Evolutionary conservation across 352 stramenopile genomes (phyloP).

Genomic region (Blastocystis sp.): DNA sequence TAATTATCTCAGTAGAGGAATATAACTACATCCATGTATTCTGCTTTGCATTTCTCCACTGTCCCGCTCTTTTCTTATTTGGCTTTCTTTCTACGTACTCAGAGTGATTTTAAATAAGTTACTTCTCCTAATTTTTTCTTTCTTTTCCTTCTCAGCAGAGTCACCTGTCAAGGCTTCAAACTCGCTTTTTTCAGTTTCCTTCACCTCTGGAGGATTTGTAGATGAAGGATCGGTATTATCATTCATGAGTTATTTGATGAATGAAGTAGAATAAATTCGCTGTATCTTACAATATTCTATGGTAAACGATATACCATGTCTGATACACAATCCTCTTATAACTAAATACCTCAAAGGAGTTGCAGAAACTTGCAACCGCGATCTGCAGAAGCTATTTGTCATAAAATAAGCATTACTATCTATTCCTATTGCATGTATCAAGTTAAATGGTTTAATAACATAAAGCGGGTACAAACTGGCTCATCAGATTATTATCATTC

Average conservation of each 20-base stretch:
- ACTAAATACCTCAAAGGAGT: too few relatives aligned
- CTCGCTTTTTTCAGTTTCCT: constrained; percentile 22
- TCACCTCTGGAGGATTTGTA: neutral
- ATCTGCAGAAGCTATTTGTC: too few relatives aligned
- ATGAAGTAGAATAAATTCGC: neutral
- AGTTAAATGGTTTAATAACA: too few relatives aligned
- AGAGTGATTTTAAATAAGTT: neutral
- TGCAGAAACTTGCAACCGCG: too few relatives aligned
- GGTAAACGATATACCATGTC: too few relatives aligned
- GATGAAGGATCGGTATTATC: neutral
- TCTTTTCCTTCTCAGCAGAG: neutral
- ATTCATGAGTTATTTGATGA: neutral
- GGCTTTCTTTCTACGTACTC: neutral
- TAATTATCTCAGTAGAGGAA: neutral
- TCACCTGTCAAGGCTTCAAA: neutral
- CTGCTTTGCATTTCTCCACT: constrained; percentile 40
- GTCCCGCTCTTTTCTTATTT: constrained; percentile 37
- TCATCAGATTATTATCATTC: too few relatives aligned
- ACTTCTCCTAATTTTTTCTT: constrained; percentile 40
- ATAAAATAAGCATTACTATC: too few relatives aligned
- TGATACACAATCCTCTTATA: too few relatives aligned
- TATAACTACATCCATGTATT: constrained; percentile 54
- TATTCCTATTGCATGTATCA: too few relatives aligned
- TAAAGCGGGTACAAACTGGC: too few relatives aligned
- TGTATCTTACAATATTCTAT: too few relatives aligned